Conservation (phyloP, 2,329 filamentous ascomycete genomes). For the Monilinia aucupariae region DNA sequence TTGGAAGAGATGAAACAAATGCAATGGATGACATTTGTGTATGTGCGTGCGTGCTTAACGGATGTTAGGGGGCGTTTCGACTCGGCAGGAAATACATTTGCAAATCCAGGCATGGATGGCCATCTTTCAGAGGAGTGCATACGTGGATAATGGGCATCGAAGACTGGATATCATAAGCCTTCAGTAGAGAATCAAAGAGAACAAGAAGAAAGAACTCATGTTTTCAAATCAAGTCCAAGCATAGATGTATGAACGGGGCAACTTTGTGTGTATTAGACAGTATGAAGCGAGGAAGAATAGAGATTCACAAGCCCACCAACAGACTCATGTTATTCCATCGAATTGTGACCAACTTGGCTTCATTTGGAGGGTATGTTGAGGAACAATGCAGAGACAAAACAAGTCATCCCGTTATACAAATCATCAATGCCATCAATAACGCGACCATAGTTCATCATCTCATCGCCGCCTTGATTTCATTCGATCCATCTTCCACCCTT, state of each 20-base stretch:
- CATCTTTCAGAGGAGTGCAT: background rate
- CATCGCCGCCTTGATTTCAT: background rate
- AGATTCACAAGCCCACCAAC: background rate
- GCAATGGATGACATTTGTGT: background rate
- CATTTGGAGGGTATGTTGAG: background rate
- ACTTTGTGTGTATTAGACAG: constrained; percentile 2
- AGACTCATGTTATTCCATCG: no score
- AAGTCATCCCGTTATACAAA: background rate
- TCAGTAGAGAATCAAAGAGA: background rate
- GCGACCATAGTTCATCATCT: constrained; percentile 2
- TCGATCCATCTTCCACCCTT: background rate
- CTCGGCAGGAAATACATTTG: constrained; percentile 1
- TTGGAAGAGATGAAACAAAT: background rate
- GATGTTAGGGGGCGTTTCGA: constrained; percentile 12
- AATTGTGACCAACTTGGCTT: background rate
- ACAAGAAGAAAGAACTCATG: background rate
- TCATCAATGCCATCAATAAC: background rate
- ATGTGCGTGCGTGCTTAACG: background rate
- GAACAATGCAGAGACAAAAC: background rate
- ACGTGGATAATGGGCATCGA: constrained; percentile 10
- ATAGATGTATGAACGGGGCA: background rate
- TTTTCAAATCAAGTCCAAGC: background rate
- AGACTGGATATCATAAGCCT: background rate
- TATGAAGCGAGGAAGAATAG: constrained; percentile 2
- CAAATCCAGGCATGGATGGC: constrained; percentile 5